Evolutionary conservation across 768 basidiomycete species (phyloP).

Genomic region (Russula dissimulans): DNA sequence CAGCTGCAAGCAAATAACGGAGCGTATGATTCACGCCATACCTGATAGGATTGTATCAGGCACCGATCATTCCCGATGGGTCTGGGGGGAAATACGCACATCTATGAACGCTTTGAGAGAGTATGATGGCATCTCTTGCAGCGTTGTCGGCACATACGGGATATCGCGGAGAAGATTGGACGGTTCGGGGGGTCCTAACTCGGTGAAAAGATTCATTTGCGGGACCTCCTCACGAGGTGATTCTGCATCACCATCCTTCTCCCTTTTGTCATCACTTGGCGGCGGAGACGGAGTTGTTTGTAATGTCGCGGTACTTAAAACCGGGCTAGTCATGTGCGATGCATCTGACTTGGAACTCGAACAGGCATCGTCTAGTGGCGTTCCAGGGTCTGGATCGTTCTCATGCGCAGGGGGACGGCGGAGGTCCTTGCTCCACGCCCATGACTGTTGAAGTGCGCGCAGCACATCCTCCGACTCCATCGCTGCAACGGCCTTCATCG

Average conservation of each 20-base stretch:
- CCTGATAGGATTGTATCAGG: conserved; percentile 29
- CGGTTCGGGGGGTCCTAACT: conserved; percentile 53
- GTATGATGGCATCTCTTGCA: conserved; percentile 36
- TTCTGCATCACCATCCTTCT: conserved; percentile 28
- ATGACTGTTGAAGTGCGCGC: conserved; percentile 44
- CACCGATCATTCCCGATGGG: neutral
- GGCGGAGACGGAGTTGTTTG: conserved; percentile 75
- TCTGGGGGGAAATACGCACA: conserved; percentile 32
- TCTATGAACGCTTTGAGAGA: conserved; percentile 37
- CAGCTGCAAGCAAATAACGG: conserved; percentile 67
- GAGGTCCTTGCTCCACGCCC: conserved; percentile 63
- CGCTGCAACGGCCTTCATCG: conserved; percentile 43
- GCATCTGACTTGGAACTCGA: conserved; percentile 41
- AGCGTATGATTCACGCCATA: conserved; percentile 66
- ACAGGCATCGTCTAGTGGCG: conserved; percentile 35
- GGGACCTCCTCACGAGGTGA: conserved; percentile 22
- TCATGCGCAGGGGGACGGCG: conserved; percentile 32
- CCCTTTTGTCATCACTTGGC: conserved; percentile 35
- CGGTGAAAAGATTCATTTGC: conserved; percentile 27
- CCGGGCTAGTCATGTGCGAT: conserved; percentile 61
- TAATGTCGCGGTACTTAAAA: conserved; percentile 61
- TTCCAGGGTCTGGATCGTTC: conserved; percentile 11
- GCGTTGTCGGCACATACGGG: conserved; percentile 58
- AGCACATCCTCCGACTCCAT: conserved; percentile 59
- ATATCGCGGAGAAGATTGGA: conserved; percentile 56